A percentile compares a stretch with the other conserved stretches of the same genome.
Evolutionary conservation across 2,329 filamentous ascomycete genomes (phyloP).

Genomic region (Rutstroemia sydowiana): DNA sequence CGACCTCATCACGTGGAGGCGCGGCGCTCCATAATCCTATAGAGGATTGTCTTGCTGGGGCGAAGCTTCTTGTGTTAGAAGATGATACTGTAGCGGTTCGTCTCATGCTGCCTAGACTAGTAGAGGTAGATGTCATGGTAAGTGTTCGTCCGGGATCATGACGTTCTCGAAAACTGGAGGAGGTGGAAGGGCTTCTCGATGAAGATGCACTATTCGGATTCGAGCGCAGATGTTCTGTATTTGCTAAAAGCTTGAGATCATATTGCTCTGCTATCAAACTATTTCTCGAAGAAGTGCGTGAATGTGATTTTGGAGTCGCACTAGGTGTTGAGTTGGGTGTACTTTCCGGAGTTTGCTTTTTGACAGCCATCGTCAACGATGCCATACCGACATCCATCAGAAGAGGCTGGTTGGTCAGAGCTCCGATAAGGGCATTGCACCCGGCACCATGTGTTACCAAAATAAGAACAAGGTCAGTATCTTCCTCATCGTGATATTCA

Average conservation of each 20-base stretch:
- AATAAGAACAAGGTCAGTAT: slow-evolving; percentile 71
- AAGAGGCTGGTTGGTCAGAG: slow-evolving; percentile 84
- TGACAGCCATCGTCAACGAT: slow-evolving; percentile 80
- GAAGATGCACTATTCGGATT: slow-evolving; percentile 31
- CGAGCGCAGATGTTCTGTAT: slow-evolving; percentile 61
- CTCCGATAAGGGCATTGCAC: slow-evolving; percentile 90
- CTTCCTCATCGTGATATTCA: slow-evolving; percentile 47
- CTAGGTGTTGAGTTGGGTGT: slow-evolving; percentile 17
- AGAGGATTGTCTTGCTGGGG: slow-evolving; percentile 30
- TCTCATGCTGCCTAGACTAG: slow-evolving; percentile 28
- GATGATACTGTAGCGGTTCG: slow-evolving; percentile 26
- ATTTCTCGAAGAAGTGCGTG: slow-evolving; percentile 29
- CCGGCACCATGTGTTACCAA: slow-evolving; percentile 92
- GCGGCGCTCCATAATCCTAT: slow-evolving; percentile 43
- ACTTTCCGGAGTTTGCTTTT: slow-evolving; percentile 36
- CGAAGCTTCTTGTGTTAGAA: slow-evolving; percentile 18
- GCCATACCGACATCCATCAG: slow-evolving; percentile 85
- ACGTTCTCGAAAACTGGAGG: slow-evolving; percentile 23
- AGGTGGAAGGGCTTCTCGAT: slow-evolving; percentile 31
- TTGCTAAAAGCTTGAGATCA: slow-evolving; percentile 68
- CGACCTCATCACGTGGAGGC: slow-evolving; percentile 40
- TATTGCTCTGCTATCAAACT: slow-evolving; percentile 55
- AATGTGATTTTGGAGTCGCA: slow-evolving; percentile 33
- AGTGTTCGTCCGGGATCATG: slow-evolving; percentile 13
- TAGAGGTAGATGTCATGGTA: slow-evolving; percentile 12